Conservation (phyloP, 306 rosid genomes). For the Malus asiatica region DNA sequence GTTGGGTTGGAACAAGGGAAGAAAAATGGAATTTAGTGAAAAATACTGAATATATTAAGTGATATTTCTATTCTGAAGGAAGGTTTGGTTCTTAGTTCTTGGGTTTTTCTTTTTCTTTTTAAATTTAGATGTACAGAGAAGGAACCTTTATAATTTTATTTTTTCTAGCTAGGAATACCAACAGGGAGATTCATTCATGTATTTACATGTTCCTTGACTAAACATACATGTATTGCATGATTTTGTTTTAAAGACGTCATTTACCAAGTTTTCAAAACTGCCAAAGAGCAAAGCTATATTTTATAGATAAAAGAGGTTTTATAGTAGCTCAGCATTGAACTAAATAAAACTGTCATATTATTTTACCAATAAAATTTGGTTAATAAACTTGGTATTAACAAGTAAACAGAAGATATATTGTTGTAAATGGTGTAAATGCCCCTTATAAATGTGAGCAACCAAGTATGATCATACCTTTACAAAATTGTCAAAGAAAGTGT, state of each 20-base stretch:
- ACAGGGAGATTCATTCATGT: background rate
- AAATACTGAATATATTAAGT: conserved; percentile 1
- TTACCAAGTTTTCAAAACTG: background rate
- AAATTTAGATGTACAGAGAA: background rate
- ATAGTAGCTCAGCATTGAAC: no score
- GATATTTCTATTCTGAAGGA: background rate
- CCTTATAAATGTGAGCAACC: no score
- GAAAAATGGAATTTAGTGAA: background rate
- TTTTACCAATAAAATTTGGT: no score
- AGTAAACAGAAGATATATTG: no score
- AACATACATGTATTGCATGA: background rate
- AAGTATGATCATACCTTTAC: no score
- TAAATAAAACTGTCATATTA: no score
- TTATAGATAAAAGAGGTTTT: no score
- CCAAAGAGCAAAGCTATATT: background rate
- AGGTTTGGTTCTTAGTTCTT: conserved; percentile 1
- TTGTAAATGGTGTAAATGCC: no score
- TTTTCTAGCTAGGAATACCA: background rate
- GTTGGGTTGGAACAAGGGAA: background rate
- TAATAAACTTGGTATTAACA: no score
- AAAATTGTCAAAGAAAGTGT: no score
- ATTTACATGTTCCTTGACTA: background rate
- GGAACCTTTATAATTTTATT: background rate
- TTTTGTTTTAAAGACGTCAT: background rate
- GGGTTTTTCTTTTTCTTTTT: background rate